Evolutionary conservation across 768 basidiomycete genomes (phyloP).

Genomic region (Gautieria morchelliformis): DNA sequence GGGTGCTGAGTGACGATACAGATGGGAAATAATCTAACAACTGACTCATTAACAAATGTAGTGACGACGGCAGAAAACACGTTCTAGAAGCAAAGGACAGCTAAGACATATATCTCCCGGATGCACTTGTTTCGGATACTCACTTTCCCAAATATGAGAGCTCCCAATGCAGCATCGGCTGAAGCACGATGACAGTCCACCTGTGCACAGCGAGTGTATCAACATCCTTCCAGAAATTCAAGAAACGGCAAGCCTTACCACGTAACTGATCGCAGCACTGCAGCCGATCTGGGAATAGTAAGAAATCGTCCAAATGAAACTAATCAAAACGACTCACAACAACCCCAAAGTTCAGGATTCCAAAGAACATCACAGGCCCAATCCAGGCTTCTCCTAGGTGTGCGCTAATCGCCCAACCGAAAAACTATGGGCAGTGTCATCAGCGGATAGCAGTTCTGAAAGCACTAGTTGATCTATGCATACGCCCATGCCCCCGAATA

Average conservation of each 20-base stretch:
- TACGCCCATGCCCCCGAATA: constrained; percentile 17
- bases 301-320: background rate
- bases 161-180: constrained; percentile 14
- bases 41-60: constrained; percentile 4
- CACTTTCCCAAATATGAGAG: constrained; percentile 11
- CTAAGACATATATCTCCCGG: background rate
- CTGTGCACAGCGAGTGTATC: background rate
- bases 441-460: background rate
- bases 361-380: constrained; percentile 14
- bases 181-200: constrained; percentile 13
- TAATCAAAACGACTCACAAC: background rate
- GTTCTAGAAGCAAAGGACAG: background rate
- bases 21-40: background rate
- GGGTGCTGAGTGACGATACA: background rate
- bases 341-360: constrained; percentile 15
- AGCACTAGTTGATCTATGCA: background rate
- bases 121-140: background rate
- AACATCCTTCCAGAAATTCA: background rate
- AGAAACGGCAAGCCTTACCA: constrained; percentile 7
- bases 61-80: constrained; percentile 3
- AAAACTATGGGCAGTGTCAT: constrained; percentile 7
- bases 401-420: constrained; percentile 14
- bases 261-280: constrained; percentile 11
- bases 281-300: constrained; percentile 9
- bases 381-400: constrained; percentile 7